Evolutionary conservation across 2,329 filamentous ascomycete genomes (phyloP), one percentile per base, ranked within the genome.

Genomic region (Xylariales sp.): DNA sequence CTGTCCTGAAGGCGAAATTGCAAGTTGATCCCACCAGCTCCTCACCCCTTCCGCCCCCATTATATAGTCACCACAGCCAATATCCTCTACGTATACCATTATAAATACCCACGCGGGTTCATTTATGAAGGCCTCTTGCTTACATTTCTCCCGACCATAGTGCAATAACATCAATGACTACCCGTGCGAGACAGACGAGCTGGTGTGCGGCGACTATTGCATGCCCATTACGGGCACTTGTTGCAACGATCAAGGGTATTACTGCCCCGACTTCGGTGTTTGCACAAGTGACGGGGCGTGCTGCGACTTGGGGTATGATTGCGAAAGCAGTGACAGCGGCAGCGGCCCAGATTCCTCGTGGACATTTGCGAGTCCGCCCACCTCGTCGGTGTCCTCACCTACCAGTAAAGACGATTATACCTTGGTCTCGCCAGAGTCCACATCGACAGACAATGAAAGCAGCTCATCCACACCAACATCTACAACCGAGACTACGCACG

Each of bases 181-280:
- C n/a, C 9, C 23, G 28, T 75, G 74, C 50, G 67, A 45, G 9
- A n/a, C 62, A 8, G 65, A 61, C 8, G 63, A 72, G 50, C 62
- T 52, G 1, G 60, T 64, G 6, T 75, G 74, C 34, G 72, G 69
- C 34, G 64, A 68, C 36, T 39, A 67, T 1, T 75, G 74, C 61
- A 75, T 75, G 69, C 73, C 74, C 2, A 39, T 64, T 7, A 61
- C 59, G 16, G 74, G 69, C n/a, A 75, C 71, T 7, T 75, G 74
- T 62, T 75, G 74, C 49, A 16, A 32, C 14, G 66, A 69, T 43
- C 69, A 59, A 7, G 61, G 62, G 9, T 65, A 73, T 32, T 75
- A 75, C 54, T 76, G 73, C 46, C 72, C 73, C 2, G 64, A 74
- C 53, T 74, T 70, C 32, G 73, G 73, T 46, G 72, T 65, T 3